These are phyloP conservation scores for Sesbania bispinosa DNA, from an alignment of 306 rosid species.

Conservation along the genomic window DNA sequence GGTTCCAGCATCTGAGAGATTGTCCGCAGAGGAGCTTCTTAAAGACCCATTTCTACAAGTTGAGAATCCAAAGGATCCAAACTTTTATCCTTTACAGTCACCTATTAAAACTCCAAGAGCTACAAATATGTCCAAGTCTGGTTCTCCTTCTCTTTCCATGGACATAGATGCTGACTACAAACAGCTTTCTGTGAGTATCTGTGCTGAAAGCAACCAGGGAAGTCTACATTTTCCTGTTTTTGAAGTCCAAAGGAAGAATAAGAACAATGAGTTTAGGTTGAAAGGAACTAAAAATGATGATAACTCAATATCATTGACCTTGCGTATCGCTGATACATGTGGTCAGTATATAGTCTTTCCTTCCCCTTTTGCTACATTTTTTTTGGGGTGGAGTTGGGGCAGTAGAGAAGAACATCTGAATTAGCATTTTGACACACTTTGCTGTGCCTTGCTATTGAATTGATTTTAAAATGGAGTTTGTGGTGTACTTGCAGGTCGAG, in stretches of 20 bases:
- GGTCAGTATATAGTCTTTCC: slow-evolving; percentile 42
- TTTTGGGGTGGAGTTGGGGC: too few relatives aligned
- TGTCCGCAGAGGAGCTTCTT: slow-evolving; percentile 85
- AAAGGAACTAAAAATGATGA: slow-evolving; percentile 63
- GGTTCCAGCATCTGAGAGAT: slow-evolving; percentile 68
- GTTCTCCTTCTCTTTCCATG: slow-evolving; percentile 58
- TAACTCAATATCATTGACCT: slow-evolving; percentile 59
- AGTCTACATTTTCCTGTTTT: slow-evolving; percentile 38
- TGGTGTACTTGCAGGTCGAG: slow-evolving; percentile 60
- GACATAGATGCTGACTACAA: slow-evolving; percentile 70
- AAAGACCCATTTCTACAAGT: slow-evolving; percentile 76
- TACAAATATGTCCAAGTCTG: slow-evolving; percentile 30
- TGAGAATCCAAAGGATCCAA: too few relatives aligned
- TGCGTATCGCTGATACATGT: slow-evolving; percentile 63
- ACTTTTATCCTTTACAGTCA: too few relatives aligned
- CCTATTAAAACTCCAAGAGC: slow-evolving; percentile 32
- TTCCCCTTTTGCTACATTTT: too few relatives aligned
- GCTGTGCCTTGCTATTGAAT: not conserved
- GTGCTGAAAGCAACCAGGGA: slow-evolving; percentile 49
- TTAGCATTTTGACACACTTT: not conserved
- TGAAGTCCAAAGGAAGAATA: slow-evolving; percentile 57
- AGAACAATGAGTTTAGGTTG: slow-evolving; percentile 61
- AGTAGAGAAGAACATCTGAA: too few relatives aligned
- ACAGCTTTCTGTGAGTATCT: slow-evolving; percentile 37
- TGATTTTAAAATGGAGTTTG: not conserved